Percentiles rank a stretch among this genome's conserved stretches.
These are phyloP conservation scores for Sordaria brevicollis DNA, from an alignment of 495 filamentous ascomycete genomes.

Conservation along the genomic window DNA sequence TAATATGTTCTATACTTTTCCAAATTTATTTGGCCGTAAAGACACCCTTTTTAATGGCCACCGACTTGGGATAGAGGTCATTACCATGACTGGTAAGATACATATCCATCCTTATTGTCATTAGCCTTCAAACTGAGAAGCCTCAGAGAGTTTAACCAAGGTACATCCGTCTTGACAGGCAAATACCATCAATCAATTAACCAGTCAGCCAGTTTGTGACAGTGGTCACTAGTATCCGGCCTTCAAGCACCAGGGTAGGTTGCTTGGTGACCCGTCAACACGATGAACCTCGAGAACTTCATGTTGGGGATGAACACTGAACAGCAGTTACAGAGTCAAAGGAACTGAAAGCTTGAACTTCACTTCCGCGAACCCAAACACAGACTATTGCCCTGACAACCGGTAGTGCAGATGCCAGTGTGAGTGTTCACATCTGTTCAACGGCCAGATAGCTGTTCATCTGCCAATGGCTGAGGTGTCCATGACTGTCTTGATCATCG, in stretches of 20 bases:
- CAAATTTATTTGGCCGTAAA: not conserved
- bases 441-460: not conserved
- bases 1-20: not conserved
- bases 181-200: no score
- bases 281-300: not conserved
- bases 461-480: no score
- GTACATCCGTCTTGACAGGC: no score
- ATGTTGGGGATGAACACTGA: no score
- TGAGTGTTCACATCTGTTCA: no score
- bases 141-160: no score
- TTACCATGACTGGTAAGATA: no score
- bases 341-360: not conserved
- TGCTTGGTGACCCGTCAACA: not conserved
- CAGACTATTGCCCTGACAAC: not conserved
- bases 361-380: not conserved
- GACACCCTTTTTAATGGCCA: not conserved
- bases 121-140: not conserved
- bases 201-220: no score
- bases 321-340: not conserved
- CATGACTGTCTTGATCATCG: not conserved
- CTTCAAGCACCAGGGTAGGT: not conserved
- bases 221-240: no score
- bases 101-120: no score
- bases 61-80: no score
- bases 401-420: no score